phyloP scores from a whole-genome alignment of 257 asterid genomes.

The Catharanthus roseus region DNA sequence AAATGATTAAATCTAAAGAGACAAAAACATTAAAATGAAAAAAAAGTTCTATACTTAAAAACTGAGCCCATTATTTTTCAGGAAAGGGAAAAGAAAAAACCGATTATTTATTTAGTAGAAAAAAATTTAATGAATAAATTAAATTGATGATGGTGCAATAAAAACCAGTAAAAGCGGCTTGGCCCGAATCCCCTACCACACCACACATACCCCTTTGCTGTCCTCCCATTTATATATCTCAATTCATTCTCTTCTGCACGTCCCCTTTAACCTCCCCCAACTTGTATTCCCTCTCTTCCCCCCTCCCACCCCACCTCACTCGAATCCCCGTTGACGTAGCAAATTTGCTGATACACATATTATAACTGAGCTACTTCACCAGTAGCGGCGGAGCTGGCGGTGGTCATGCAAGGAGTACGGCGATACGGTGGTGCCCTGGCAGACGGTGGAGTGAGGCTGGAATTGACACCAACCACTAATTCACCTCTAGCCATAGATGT shows the following conservation, averaged over 20 bases:
- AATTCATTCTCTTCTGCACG: not conserved
- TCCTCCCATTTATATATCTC: conserved; percentile 17
- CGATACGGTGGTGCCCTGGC: conserved; percentile 26
- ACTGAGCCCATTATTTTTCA: too few relatives aligned
- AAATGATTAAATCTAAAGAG: too few relatives aligned
- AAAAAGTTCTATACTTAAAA: too few relatives aligned
- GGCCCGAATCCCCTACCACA: conserved; percentile 29
- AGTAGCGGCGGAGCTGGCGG: not conserved
- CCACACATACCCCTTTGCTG: conserved; percentile 16
- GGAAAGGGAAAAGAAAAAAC: too few relatives aligned
- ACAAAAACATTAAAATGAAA: too few relatives aligned
- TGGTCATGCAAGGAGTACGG: conserved; percentile 52
- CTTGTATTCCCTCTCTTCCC: too few relatives aligned
- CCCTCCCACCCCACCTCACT: not conserved
- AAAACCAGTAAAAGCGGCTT: not conserved
- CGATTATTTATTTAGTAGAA: too few relatives aligned
- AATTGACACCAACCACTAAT: conserved; percentile 43
- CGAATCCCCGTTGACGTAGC: conserved; percentile 11
- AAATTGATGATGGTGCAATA: too few relatives aligned
- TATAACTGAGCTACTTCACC: not conserved
- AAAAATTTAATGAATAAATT: too few relatives aligned
- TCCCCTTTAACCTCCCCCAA: not conserved
- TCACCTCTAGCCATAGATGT: conserved; percentile 71
- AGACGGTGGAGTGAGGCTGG: conserved; percentile 64
- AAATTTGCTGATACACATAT: not conserved